Percentiles rank a stretch among this genome's conserved stretches.
phyloP scores from a whole-genome alignment of 441 rosid species.

The Jatropha podagrica region DNA sequence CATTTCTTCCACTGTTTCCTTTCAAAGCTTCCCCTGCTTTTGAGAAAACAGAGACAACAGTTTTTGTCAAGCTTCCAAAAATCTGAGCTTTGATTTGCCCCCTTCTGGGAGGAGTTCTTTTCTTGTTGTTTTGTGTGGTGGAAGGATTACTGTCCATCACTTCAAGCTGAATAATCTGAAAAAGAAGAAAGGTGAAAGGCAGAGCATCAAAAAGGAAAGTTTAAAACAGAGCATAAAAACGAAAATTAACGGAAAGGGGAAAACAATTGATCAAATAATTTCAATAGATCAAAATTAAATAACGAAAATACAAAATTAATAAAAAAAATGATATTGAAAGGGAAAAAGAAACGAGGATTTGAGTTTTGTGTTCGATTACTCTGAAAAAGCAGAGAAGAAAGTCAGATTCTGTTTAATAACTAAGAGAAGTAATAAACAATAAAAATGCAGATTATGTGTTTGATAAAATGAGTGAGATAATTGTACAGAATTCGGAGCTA shows the following conservation, averaged over 20 bases:
- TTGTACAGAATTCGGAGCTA: background rate
- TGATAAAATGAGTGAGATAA: background rate
- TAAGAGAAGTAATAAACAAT: background rate
- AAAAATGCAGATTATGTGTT: background rate
- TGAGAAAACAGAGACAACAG: conserved; percentile 20
- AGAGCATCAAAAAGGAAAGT: background rate
- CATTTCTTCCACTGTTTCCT: conserved; percentile 17
- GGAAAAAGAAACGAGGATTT: background rate
- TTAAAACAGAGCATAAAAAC: background rate
- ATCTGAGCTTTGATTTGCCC: conserved; percentile 48
- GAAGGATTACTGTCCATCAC: background rate
- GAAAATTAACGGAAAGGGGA: background rate
- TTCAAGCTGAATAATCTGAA: background rate
- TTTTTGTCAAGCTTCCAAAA: conserved; percentile 29
- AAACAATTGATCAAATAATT: background rate
- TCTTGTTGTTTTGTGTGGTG: background rate
- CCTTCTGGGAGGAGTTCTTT: conserved; percentile 38
- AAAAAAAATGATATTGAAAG: background rate
- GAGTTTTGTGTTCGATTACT: background rate
- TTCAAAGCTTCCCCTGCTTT: conserved; percentile 26
- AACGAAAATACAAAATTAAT: background rate
- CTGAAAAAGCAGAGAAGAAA: background rate
- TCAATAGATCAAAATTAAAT: background rate
- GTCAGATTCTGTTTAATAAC: background rate
- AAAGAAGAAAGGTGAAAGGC: background rate